These are phyloP conservation scores for Hapsidospora chrysogenum DNA, from an alignment of 495 filamentous ascomycete species.

Conservation along the genomic window DNA sequence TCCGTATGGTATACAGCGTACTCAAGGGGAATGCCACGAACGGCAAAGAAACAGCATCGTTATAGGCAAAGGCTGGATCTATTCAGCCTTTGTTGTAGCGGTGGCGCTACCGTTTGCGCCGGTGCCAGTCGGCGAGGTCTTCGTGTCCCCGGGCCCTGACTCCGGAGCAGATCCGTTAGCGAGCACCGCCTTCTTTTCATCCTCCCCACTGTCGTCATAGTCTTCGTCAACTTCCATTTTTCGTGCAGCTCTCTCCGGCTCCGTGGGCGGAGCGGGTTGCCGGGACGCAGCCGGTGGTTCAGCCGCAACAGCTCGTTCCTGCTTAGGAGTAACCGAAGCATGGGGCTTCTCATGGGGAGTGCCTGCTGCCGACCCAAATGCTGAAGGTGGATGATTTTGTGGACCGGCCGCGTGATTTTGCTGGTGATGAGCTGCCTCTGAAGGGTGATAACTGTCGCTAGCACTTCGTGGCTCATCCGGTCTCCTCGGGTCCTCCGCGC, in stretches of 20 bases:
- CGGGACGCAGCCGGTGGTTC: constrained; percentile 22
- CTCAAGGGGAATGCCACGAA: too few relatives aligned
- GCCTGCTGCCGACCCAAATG: constrained; percentile 39
- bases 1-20: too few relatives aligned
- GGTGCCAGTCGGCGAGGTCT: too few relatives aligned
- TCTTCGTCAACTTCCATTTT: constrained; percentile 97
- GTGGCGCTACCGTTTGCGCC: too few relatives aligned
- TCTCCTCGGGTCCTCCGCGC: constrained; percentile 27
- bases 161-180: constrained; percentile 9
- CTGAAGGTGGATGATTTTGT: constrained; percentile 52
- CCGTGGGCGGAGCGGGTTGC: constrained; percentile 26
- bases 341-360: constrained; percentile 35
- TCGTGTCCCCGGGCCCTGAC: too few relatives aligned
- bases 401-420: constrained; percentile 48
- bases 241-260: constrained; percentile 67
- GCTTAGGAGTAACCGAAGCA: constrained; percentile 40
- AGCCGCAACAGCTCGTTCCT: constrained; percentile 24
- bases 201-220: constrained; percentile 81
- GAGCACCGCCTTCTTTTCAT: constrained; percentile 46
- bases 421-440: constrained; percentile 79
- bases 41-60: too few relatives aligned
- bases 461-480: constrained; percentile 37
- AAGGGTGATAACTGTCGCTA: constrained; percentile 72
- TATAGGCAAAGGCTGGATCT: too few relatives aligned
- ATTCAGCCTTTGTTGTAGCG: too few relatives aligned